Evolutionary conservation across 441 rosid species (phyloP).

Genomic region (Adansonia madagascariensis): DNA sequence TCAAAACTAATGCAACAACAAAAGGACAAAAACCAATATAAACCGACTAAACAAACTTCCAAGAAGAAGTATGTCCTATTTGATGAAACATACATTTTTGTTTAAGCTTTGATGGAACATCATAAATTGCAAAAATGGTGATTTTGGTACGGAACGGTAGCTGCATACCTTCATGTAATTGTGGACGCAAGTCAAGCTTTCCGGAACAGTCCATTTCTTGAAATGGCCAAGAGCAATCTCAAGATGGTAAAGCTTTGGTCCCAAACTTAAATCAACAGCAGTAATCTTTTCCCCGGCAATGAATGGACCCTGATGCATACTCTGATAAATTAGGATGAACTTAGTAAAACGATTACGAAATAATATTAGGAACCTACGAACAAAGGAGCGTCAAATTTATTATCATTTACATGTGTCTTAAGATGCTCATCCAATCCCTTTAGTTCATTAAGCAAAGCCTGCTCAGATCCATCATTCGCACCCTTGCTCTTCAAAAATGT

Average conservation of each 20-base stretch:
- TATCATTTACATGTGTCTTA: constrained; percentile 52
- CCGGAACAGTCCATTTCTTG: constrained; percentile 82
- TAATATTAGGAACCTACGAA: no score
- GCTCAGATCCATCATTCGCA: constrained; percentile 67
- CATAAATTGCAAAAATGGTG: neutral
- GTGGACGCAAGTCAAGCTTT: constrained; percentile 58
- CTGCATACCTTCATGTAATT: constrained; percentile 59
- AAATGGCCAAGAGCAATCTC: constrained; percentile 79
- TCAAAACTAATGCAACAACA: no score
- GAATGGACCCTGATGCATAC: constrained; percentile 59
- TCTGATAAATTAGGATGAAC: neutral
- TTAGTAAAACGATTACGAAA: no score
- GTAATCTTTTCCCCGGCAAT: constrained; percentile 78
- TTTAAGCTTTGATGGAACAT: neutral
- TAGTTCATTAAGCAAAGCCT: constrained; percentile 68
- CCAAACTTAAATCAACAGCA: constrained; percentile 81
- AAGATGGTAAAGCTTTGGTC: constrained; percentile 87
- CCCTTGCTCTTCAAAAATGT: constrained; percentile 82
- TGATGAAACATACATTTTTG: neutral
- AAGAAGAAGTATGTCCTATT: neutral
- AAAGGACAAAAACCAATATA: no score
- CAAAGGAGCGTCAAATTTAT: neutral
- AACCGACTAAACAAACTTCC: neutral
- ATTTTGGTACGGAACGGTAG: neutral
- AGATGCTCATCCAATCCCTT: constrained; percentile 80